Percentiles rank a stretch among this genome's conserved stretches.
Evolutionary conservation across 306 rosid genomes (phyloP).

Genomic region (Lagenaria siceraria): DNA sequence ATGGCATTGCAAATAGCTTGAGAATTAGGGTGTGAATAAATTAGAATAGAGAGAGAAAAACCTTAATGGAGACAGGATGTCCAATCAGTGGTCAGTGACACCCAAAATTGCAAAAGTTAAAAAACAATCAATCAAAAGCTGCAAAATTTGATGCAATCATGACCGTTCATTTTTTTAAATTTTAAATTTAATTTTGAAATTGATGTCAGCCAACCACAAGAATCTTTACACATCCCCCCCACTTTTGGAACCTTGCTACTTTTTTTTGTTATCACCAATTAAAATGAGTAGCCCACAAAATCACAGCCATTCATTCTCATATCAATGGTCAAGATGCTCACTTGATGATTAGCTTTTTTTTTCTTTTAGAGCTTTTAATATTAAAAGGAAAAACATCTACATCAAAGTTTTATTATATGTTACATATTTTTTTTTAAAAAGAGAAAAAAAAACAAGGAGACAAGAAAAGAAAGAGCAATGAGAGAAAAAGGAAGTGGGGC

Average conservation of each 20-base stretch:
- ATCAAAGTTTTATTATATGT: background rate
- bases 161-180: background rate
- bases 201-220: background rate
- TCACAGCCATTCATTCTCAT: background rate
- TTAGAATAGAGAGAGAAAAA: background rate
- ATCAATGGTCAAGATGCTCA: background rate
- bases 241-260: conserved; percentile 1
- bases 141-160: background rate
- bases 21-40: too few relatives aligned
- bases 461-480: background rate
- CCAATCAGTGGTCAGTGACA: background rate
- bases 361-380: background rate
- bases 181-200: background rate
- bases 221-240: background rate
- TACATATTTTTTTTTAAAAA: background rate
- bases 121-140: background rate
- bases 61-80: conserved; percentile 7
- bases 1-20: too few relatives aligned
- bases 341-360: background rate
- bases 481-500: background rate
- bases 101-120: background rate
- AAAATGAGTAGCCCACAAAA: background rate
- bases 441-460: background rate
- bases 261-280: background rate
- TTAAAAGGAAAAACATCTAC: background rate